Base-by-base conservation (phyloP, 192 early-diverging fungal species). In the Cetraspora pellucida region DNA sequence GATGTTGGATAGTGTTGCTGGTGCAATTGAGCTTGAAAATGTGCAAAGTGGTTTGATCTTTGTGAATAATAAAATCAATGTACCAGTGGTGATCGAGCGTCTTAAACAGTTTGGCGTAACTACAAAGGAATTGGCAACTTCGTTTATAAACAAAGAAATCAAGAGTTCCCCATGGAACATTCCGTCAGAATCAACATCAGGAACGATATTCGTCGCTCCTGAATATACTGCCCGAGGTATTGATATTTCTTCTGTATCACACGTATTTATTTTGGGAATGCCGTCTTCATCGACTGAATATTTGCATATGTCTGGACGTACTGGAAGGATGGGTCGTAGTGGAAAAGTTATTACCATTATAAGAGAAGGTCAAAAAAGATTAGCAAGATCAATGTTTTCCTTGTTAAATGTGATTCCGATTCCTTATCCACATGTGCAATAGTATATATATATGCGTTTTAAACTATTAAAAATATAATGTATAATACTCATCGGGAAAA, bases 221-320 rank as follows among this genome's bases (percentile, higher is more conserved):
- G 95, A 96, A 77, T 86, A 85, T 50, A 90, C 90, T 58, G 91
- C 93, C 1, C 85, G 95, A 16, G 96, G 96, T 10, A 77, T 98
- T 9, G 96, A 98, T 81, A 76, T 98, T 28, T 92, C 92, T 0
- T 81, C 86, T 71, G 83, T 92, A 1, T 89, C 90, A 3, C 90
- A 95, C 79, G 94, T 98, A 7, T 90, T 94, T 43, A 91, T 98
- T 70, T 81, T 96, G 3, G 95, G 93, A n/a, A 75, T 90, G 10
- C 93, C 95, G 4, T 85, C 87, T 14, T 86, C 85, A 0, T 79
- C 86, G 25, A 82, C 87, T 8, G 90, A 89, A 64, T 98, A 95
- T 79, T 74, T 93, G 11, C 96, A 98, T 71, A 92, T 96, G 91
- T 91, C 95, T 0, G 95, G 96, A 23, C 82, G 96, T 19, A 90